Base-by-base conservation (phyloP, 2,329 filamentous ascomycete species). In the Emergomyces pasteurianus region DNA sequence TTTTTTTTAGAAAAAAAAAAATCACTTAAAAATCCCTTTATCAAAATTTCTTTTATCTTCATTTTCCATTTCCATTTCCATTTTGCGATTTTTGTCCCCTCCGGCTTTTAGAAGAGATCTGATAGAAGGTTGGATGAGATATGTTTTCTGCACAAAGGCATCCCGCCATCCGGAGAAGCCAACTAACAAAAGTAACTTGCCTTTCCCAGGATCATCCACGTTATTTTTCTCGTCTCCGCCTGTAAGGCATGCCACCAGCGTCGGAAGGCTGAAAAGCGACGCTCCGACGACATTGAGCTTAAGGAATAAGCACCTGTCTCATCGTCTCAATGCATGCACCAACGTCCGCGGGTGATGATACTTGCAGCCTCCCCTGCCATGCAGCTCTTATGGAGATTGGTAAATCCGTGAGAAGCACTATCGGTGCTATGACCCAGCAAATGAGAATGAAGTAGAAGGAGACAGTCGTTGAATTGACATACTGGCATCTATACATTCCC, bases 251-350 rank as follows among this genome's bases (percentile, higher is more conserved):
- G 46, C 49, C 58, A 59, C 14, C 46, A 43, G 46, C 46, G n/a
- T 12, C 58, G 58, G 5, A 59, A 23, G 50, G 47, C n/a, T 8
- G 8, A 26, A 43, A 52, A 59, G 47, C 6, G 23, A 21, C 16
- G 10, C 14, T 31, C 26, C 49, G 34, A 54, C n/a, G 58, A 59
- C 42, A 31, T 59, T 31, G 58, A 59, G 58, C 43, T 59, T 46
- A 50, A 50, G 23, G 9, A 26, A 54, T 58, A 50, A 50, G 21
- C 14, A 47, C 23, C 38, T 7, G 3, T 31, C 14, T 2, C 16
- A 23, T 42, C 12, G 2, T 28, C 14, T 36, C 21, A 21, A 38
- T 23, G 10, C 34, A 42, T 7, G 14, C 21, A 46, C 43, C n/a
- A 23, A 7, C 34, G 14, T n/a, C 21, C 12, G 54, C 36, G 43